These are phyloP conservation scores for Phialophora verrucosa DNA, from an alignment of 2,329 filamentous ascomycete genomes.

Conservation along the genomic window DNA sequence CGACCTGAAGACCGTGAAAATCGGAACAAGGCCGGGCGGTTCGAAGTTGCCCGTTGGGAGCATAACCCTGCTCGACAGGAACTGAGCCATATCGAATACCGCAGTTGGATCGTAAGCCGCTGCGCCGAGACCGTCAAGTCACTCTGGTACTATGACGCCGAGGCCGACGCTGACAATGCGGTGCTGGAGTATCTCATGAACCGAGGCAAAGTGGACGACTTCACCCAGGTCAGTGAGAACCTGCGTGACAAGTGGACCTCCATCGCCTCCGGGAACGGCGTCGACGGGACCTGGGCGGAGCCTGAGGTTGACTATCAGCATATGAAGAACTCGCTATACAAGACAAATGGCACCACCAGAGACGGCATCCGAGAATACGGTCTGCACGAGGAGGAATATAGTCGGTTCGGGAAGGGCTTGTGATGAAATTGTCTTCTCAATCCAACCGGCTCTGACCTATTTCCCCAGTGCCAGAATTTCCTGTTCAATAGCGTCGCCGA, in stretches of 20 bases:
- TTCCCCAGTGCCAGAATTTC: constrained; percentile 15
- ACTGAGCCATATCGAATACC: constrained; percentile 13
- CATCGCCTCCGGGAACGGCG: constrained; percentile 5
- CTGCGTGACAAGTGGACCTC: constrained; percentile 23
- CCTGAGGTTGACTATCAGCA: constrained; percentile 10
- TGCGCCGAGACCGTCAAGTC: constrained; percentile 15
- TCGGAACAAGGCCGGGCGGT: constrained; percentile 7
- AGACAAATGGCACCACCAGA: constrained; percentile 1
- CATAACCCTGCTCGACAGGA: constrained; percentile 15
- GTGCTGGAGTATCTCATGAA: constrained; percentile 29
- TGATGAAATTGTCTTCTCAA: constrained; percentile 1
- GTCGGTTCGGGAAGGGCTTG: constrained; percentile 17
- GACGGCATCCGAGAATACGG: constrained; percentile 17
- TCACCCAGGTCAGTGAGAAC: constrained; percentile 19
- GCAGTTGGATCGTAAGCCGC: constrained; percentile 6
- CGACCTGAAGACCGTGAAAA: constrained; percentile 11
- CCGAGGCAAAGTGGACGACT: constrained; percentile 21
- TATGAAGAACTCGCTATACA: constrained; percentile 19
- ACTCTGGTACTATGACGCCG: constrained; percentile 34
- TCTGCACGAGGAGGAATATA: constrained; percentile 16
- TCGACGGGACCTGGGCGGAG: constrained; percentile 15
- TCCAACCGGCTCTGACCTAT: background rate
- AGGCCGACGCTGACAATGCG: constrained; percentile 32
- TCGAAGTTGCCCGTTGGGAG: constrained; percentile 19
- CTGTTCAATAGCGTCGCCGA: constrained; percentile 83